Base-by-base conservation (phyloP, 192 early-diverging fungal genomes). In the Backusella tarrabulga region DNA sequence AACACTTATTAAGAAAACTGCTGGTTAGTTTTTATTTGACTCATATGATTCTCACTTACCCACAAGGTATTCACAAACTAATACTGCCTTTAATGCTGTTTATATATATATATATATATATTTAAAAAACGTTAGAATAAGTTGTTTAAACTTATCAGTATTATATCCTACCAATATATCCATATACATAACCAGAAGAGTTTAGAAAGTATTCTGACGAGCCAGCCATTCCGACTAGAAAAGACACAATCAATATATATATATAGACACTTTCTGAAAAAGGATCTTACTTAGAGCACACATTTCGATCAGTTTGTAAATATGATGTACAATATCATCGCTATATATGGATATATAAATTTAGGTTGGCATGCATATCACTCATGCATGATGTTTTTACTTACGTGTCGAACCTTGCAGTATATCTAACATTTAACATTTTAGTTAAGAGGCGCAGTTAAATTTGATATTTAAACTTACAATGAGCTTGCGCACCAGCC, bases 401-500 rank as follows among this genome's bases (percentile, higher is more conserved):
- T 84, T 81, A 74, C 85, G 83, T 50, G 73, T 84, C 85, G 78
- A 85, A 84, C 73, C 79, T 60, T 67, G 76, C 32, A 40, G 73
- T 76, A 42, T 81, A 77, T 21, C 74, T 79, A 72, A 17, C 17
- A 74, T 21, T 38, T 34, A 34, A 73, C 38, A 23, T 36, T 4
- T 44, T 50, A 71, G 46, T 38, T 32, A 63, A 29, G 26, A 63
- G 56, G 56, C 23, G 21, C 19, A 34, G 34, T 71, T 6, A 50
- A 50, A n/a, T 50, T 50, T 50, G 6, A 50, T 50, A 5, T 50
- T 36, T 21, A 17, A 17, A 74, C 80, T 81, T 75, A 81, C 84
- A 87, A 80, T 17, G 83, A 85, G 56, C 84, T 84, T 14, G 84
- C 81, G 1, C 80, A 73, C 82, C 86, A 87, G 50, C 80, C 76